Base-by-base conservation (phyloP, 176 grass and related monocot species). In the Microstegium vimineum region DNA sequence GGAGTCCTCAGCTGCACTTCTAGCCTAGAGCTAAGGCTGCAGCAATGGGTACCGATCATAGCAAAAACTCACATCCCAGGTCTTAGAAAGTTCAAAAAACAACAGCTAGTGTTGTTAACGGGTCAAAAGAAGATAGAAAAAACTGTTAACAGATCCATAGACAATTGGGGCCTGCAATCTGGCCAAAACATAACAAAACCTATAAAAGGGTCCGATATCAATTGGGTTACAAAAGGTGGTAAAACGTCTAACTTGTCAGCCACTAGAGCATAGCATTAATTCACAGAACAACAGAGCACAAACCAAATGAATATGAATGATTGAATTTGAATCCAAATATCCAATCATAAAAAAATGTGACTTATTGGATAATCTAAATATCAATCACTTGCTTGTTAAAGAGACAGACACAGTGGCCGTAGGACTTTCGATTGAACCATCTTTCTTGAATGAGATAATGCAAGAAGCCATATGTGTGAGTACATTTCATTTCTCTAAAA, bases 401-500 rank as follows among this genome's bases (percentile, higher is more conserved):
- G 54, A 59, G 54, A 60, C 56, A 26, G 56, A 26, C n/a, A n/a
- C n/a, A 60, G 23, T 59, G 54, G 54, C 4, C 22, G 51, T 56
- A 56, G n/a, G 54, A 25, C n/a, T 59, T 59, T 25, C 1, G n/a
- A 25, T 59, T 59, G 54, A 0, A 27, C 13, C 68, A 71, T 45
- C 42, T 45, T 60, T 60, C 10, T 60, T 26, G 56, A 60, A 60
- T 26, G 10, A 26, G 56, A 60, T 60, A 22, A 13, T 13, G 56
- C 56, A 60, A 60, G 4, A 60, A 26, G 10, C 54, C 52, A 59
- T 59, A 59, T 26, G 4, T 60, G n/a, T 59, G 54, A 25, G n/a
- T 60, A 60, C 70, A 79, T 79, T 40, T 16, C 64, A 71, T 82
- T 80, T 46, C 27, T 88, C 46, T 70, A 73, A 22, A 67, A 20